Evolutionary conservation across 2,329 filamentous ascomycete genomes (phyloP).

Genomic region (Venturia pyrina): DNA sequence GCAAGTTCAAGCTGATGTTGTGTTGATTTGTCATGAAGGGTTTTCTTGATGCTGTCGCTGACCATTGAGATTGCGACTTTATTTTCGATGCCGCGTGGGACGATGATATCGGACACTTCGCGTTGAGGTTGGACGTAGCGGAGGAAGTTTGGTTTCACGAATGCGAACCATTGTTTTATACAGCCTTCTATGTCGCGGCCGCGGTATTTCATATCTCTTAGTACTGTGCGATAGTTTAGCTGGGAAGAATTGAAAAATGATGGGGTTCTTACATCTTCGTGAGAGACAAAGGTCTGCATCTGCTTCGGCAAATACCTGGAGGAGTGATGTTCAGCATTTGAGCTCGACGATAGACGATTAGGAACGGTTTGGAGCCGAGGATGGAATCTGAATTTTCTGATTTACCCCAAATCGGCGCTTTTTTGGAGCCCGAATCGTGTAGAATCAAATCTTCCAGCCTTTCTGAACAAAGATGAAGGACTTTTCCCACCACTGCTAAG

Average conservation of each 20-base stretch:
- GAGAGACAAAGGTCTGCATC: slow-evolving; percentile 91
- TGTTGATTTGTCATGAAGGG: slow-evolving; percentile 74
- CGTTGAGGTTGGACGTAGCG: slow-evolving; percentile 89
- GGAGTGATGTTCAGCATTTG: not conserved
- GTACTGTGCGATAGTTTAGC: slow-evolving; percentile 41
- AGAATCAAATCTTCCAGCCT: not conserved
- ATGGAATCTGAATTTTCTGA: not conserved
- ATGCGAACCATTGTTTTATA: slow-evolving; percentile 96
- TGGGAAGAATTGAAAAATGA: not conserved
- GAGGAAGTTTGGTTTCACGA: slow-evolving; percentile 94
- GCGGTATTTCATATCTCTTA: slow-evolving; percentile 80
- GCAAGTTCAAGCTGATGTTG: slow-evolving; percentile 71
- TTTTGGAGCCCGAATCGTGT: not conserved
- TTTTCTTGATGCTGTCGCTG: slow-evolving; percentile 82
- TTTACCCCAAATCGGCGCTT: no score
- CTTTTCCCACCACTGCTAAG: not conserved
- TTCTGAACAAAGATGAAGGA: not conserved
- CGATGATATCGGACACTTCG: slow-evolving; percentile 83
- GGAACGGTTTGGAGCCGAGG: not conserved
- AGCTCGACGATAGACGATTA: not conserved
- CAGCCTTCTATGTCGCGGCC: slow-evolving; percentile 88
- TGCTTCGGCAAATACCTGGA: slow-evolving; percentile 84
- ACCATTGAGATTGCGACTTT: slow-evolving; percentile 92
- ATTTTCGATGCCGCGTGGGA: slow-evolving; percentile 91
- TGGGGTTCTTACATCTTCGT: slow-evolving; percentile 56